Conservation (phyloP, 148 eudicot genomes). For the Rhododendron simsii region DNA sequence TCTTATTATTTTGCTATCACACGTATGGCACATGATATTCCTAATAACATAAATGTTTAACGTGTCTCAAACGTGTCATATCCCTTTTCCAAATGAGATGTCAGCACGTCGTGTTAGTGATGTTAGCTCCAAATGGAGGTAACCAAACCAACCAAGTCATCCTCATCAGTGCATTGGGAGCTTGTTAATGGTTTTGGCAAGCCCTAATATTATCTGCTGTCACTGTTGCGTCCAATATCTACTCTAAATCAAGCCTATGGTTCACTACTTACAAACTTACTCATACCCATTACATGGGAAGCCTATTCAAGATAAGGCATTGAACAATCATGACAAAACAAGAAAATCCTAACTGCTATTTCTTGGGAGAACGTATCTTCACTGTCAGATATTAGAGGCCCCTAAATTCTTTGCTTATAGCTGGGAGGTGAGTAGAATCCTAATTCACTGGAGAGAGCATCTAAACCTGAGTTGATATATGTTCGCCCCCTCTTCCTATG, state of each 20-base stretch:
- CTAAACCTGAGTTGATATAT: neutral
- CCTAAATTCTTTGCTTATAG: neutral
- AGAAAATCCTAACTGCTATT: neutral
- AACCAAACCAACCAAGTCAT: neutral
- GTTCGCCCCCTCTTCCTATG: neutral
- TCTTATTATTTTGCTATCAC: neutral
- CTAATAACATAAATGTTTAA: neutral
- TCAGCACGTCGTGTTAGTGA: neutral
- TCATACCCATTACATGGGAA: neutral
- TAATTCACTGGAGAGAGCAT: neutral
- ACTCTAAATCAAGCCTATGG: constrained; percentile 9
- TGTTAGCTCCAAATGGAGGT: neutral
- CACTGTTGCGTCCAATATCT: neutral
- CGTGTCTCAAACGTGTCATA: neutral
- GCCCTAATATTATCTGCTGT: neutral
- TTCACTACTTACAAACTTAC: neutral
- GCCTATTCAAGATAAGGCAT: neutral
- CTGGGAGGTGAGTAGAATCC: neutral
- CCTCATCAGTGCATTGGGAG: neutral
- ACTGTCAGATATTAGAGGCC: neutral
- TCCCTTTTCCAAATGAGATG: neutral
- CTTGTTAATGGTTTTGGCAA: neutral
- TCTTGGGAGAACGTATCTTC: neutral
- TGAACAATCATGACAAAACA: neutral
- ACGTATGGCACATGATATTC: neutral